Conservation (phyloP, 495 filamentous ascomycete species). For the Mytilinidion resinicola region DNA sequence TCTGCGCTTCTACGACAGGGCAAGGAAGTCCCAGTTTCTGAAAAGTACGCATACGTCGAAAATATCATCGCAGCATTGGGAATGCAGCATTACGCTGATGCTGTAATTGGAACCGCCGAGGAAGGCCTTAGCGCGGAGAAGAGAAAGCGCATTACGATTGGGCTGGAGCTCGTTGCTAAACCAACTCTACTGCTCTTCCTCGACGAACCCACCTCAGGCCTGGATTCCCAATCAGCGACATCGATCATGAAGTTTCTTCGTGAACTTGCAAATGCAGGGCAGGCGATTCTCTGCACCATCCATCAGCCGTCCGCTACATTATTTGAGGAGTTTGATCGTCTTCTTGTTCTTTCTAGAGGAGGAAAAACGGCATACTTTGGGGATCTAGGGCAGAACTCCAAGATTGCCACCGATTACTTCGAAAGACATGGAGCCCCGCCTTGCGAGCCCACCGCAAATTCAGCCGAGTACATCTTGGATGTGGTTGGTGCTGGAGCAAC, state of each 20-base stretch:
- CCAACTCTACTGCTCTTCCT: slow-evolving; percentile 61
- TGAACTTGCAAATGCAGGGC: slow-evolving; percentile 56
- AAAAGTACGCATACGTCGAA: slow-evolving; percentile 53
- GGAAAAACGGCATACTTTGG: slow-evolving; percentile 53
- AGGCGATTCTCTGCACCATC: slow-evolving; percentile 65
- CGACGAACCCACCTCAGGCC: slow-evolving; percentile 67
- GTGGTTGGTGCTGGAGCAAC: slow-evolving; percentile 51
- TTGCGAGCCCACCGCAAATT: slow-evolving; percentile 53
- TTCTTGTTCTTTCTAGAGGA: slow-evolving; percentile 58
- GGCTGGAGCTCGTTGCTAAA: slow-evolving; percentile 58
- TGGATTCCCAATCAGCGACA: slow-evolving; percentile 57
- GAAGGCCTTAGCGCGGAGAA: slow-evolving; percentile 53
- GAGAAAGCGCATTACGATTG: slow-evolving; percentile 60
- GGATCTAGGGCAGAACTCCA: background rate
- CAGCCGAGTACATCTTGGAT: slow-evolving; percentile 61
- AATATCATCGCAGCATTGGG: slow-evolving; percentile 51
- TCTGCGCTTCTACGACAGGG: slow-evolving; percentile 50
- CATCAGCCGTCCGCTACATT: slow-evolving; percentile 65
- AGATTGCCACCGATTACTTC: background rate
- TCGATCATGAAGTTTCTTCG: slow-evolving; percentile 55
- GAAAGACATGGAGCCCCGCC: slow-evolving; percentile 34
- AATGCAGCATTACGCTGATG: slow-evolving; percentile 32
- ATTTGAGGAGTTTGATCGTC: slow-evolving; percentile 63
- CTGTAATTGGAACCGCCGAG: slow-evolving; percentile 46
- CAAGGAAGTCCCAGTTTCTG: slow-evolving; percentile 38